Base-by-base conservation (phyloP, 108 stramenopile genomes). In the Pseudonitzschia multistriata region DNA sequence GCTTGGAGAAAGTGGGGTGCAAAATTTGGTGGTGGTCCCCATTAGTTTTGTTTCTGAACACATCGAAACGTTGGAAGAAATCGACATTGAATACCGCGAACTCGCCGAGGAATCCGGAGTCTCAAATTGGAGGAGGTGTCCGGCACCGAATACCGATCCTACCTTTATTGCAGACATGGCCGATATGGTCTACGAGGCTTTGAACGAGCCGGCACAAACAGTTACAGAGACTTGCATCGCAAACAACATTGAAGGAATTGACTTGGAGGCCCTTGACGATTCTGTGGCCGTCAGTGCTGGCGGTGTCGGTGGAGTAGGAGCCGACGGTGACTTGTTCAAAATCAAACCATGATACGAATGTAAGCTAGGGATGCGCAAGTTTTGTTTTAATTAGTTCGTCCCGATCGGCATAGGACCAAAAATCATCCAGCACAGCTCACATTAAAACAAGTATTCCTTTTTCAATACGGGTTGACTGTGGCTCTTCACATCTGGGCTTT, bases 31-130 rank as follows among this genome's bases (percentile, higher is more conserved):
- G 7, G 97, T 98, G 10, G 98, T 99, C 21, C 99, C 99, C 25
- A 91, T 99, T 62, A 91, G 89, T 67, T 99, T 99, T 76, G 98
- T 98, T 30, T 92, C 89, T 53, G 99, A 99, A 79, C 99, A 99
- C 78, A 99, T 99, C 72, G 98, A 99, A 73, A 99, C 99, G 14
- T 85, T 99, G 69, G 98, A 98, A 84, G 99, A 99, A 76, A 98
- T 99, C 74, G 99, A 98, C 83, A 95, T 98, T 68, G 99, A 99
- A 80, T 99, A 99, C 74, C 79, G 95, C 31, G 98, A 99, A 74
- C 70, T 98, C 39, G 99, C 99, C 29, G 81, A 96, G 72, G 93
- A 98, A 71, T 84, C 82, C 47, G 99, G 98, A 30, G 88, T 97
- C 35, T 74, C 74, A 30, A 89, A 96, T 66, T 98, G 96, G 93